phyloP scores from a whole-genome alignment of 768 basidiomycete genomes.

The Kockovaella imperatae region DNA sequence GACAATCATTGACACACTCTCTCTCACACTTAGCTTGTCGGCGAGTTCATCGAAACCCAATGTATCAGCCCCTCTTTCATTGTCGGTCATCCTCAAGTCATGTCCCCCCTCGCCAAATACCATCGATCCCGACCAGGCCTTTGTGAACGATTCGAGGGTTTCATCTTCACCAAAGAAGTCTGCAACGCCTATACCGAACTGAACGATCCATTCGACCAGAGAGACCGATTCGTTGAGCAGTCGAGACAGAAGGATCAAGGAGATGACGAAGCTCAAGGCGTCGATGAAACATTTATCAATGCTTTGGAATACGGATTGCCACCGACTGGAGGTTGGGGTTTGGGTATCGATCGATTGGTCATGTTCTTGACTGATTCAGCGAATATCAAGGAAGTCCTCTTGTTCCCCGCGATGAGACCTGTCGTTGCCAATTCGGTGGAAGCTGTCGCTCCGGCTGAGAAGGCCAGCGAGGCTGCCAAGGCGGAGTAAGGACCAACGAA shows the following conservation, averaged over 20 bases:
- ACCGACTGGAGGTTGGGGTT: constrained; percentile 94
- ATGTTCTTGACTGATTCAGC: constrained; percentile 99
- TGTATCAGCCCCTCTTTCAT: constrained; percentile 97
- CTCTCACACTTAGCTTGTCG: constrained; percentile 65
- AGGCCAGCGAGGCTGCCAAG: constrained; percentile 34
- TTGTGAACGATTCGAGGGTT: constrained; percentile 97
- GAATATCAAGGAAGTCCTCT: constrained; percentile 91
- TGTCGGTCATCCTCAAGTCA: constrained; percentile 97
- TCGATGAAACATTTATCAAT: constrained; percentile 91
- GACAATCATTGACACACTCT: not conserved
- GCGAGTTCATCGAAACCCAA: constrained; percentile 93
- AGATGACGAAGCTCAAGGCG: constrained; percentile 94
- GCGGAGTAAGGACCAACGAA: not conserved
- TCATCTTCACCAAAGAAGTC: constrained; percentile 96
- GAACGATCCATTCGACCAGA: constrained; percentile 81
- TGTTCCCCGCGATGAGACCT: constrained; percentile 98
- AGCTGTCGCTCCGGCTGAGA: constrained; percentile 36
- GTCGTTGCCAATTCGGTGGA: constrained; percentile 45
- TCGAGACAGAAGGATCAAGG: constrained; percentile 88
- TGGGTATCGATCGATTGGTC: constrained; percentile 90
- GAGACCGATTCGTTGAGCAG: constrained; percentile 89
- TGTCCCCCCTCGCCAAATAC: constrained; percentile 98
- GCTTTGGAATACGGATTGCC: constrained; percentile 98
- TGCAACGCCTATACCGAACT: constrained; percentile 99
- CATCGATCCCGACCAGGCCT: constrained; percentile 94